Percentiles rank a stretch among this genome's conserved stretches.
Evolutionary conservation across 2,329 filamentous ascomycete genomes (phyloP).

Genomic region (Metarhizium robertsii): DNA sequence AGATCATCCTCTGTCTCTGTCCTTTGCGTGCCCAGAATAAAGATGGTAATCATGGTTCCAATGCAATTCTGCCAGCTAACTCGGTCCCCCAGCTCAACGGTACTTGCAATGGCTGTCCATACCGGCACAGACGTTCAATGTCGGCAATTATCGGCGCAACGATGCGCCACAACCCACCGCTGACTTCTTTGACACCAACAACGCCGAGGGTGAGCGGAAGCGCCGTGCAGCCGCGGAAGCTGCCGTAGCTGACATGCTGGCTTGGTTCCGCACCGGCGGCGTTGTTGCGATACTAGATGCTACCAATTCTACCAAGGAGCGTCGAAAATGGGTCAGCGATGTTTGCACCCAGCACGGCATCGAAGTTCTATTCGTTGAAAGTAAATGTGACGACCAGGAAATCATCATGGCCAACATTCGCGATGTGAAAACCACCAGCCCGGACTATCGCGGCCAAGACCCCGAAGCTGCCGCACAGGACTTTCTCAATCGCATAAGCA

Average conservation of each 20-base stretch:
- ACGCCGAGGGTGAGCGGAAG: constrained; percentile 82
- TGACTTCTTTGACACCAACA: constrained; percentile 90
- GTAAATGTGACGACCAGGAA: constrained; percentile 90
- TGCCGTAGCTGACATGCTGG: constrained; percentile 85
- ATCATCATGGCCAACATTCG: constrained; percentile 97
- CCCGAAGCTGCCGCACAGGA: constrained; percentile 84
- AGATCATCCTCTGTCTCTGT: no score
- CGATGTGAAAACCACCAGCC: constrained; percentile 93
- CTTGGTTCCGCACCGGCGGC: constrained; percentile 77
- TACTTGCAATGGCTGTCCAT: constrained; percentile 97
- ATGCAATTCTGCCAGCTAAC: background rate
- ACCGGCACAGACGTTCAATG: constrained; percentile 90
- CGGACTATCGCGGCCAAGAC: constrained; percentile 90
- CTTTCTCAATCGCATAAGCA: constrained; percentile 87
- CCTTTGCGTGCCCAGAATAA: no score
- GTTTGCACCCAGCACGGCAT: constrained; percentile 66
- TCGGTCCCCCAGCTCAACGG: constrained; percentile 56
- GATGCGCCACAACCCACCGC: constrained; percentile 84
- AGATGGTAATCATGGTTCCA: background rate
- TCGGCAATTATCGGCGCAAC: constrained; percentile 87
- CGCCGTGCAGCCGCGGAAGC: constrained; percentile 83
- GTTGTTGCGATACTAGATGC: constrained; percentile 92
- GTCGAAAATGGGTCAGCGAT: constrained; percentile 85
- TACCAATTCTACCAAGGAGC: constrained; percentile 87
- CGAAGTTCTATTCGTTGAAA: constrained; percentile 92